Base-by-base conservation (phyloP, 2,329 filamentous ascomycete species). In the Phialophora chinensis region DNA sequence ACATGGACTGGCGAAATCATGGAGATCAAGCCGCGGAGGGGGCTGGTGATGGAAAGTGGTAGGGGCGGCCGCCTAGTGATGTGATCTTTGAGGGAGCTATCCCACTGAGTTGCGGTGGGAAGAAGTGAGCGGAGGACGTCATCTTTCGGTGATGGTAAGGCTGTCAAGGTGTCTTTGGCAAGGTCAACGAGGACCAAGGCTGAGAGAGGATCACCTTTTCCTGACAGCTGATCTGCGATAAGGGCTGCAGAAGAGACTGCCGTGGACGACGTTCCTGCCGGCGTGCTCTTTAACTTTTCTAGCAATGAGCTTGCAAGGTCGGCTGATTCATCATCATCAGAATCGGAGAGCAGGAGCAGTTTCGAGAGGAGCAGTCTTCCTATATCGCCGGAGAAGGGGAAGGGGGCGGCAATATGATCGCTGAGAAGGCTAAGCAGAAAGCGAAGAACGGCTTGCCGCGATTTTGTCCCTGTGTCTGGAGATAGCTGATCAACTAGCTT, bases 21-120 rank as follows among this genome's bases (percentile, higher is more conserved):
- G 70, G 90, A 88, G 5, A 91, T 85, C 0, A 87, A 87, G 3
- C 92, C 92, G 0, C 87, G 88, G 6, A 97, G 81, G 27, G 84
- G 84, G 74, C 88, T 93, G 1, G 90, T 91, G 4, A 97, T 86
- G 0, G 91, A 87, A 2, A 96, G 78, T 0, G 91, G 88, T 4
- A 86, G 81, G 67, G 87, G 86, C 2, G 88, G 84, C 0, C 79
- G 72, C 7, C 53, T 27, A 33, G 31, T 29, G n/a, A 69, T 77
- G 64, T 92, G 84, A 1, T 79, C 79, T 0, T 76, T 74, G 2
- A 97, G 77, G 14, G 90, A 85, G 14, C 82, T 72, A 72, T 85
- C 82, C 93, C 93, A 97, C 10, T 86, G 78, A 1, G 84, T 79
- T 0, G 82, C 79, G 70, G 84, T 84, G 0, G 92, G 92, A 44